Percentiles rank a stretch among this genome's conserved stretches.
Conservation (phyloP, 2,329 filamentous ascomycete species). For the Hypoxylon sp. region DNA sequence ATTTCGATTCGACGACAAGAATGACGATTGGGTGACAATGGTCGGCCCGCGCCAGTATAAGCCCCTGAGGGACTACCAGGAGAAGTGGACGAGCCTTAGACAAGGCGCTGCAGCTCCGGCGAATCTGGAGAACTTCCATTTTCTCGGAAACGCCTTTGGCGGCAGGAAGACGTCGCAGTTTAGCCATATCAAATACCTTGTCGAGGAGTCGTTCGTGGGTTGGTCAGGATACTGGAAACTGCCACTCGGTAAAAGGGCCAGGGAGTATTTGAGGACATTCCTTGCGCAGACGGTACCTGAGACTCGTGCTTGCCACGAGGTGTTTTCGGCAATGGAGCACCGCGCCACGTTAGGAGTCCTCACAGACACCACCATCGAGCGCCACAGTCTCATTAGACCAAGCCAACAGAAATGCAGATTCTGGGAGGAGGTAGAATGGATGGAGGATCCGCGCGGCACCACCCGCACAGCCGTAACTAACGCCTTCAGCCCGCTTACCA, state of each 20-base stretch:
- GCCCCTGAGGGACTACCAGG: constrained; percentile 38
- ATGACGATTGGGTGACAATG: constrained; percentile 47
- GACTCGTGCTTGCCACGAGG: constrained; percentile 43
- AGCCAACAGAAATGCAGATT: constrained; percentile 46
- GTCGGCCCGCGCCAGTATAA: constrained; percentile 42
- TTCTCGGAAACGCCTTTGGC: constrained; percentile 50
- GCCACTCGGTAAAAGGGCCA: constrained; percentile 37
- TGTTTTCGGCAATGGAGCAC: constrained; percentile 50
- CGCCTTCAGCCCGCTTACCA: constrained; percentile 11
- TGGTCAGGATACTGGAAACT: constrained; percentile 47
- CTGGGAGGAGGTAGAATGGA: constrained; percentile 43
- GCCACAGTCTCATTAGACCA: constrained; percentile 40
- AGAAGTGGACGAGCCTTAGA: constrained; percentile 42
- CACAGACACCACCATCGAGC: constrained; percentile 44
- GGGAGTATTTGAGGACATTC: constrained; percentile 35
- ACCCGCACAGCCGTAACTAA: neutral
- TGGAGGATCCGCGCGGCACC: constrained; percentile 7
- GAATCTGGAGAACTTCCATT: constrained; percentile 22
- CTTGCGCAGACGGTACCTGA: constrained; percentile 26
- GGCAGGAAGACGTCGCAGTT: constrained; percentile 47
- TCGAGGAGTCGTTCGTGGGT: constrained; percentile 45
- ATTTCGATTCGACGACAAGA: constrained; percentile 44
- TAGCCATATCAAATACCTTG: constrained; percentile 47
- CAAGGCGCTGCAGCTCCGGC: neutral
- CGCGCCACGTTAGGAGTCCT: constrained; percentile 46